Base-by-base conservation (phyloP, 2,329 filamentous ascomycete genomes). In the Alternaria sp. region DNA sequence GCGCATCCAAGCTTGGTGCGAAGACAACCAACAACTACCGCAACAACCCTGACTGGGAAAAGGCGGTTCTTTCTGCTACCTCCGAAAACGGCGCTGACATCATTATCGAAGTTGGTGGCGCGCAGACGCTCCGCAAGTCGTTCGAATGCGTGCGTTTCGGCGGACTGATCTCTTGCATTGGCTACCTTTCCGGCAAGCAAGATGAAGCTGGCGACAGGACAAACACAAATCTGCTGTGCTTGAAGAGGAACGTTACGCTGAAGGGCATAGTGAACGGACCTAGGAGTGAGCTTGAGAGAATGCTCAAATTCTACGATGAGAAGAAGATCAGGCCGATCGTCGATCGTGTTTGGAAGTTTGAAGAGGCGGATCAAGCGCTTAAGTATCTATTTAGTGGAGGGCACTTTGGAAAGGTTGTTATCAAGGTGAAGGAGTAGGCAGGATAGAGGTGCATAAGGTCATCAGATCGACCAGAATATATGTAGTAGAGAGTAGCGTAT, bases 181-280 rank as follows among this genome's bases (percentile, higher is more conserved):
- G 78, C 1, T 80, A 84, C 52, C 63, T 82, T 0, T 80, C 78
- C 0, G 81, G 80, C 34, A 86, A 89, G 72, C 78, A 85, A 58
- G 86, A 89, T 65, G 80, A 79, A 0, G 73, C 77, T 4, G 83
- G 80, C 0, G 84, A 86, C 71, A 72, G 84, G 42, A 78, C 84
- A 7, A 88, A 88, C 62, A 83, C 87, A 13, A 90, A 89, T 65
- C 75, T 90, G 28, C 76, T 85, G 17, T 80, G 82, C 2, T 65
- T 85, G 42, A 76, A 78, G 60, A 76, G 81, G 23, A 85, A 80
- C 40, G 81, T 85, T 1, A 85, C 83, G 2, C 67, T 86, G 7
- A 85, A 84, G 71, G 83, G 88, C 0, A 83, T 90, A 6, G 67
- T 89, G 28, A 89, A 89, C 71, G 88, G 88, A 0, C 86, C 88